These are phyloP conservation scores for Mycosphaerella sp. DNA, from an alignment of 2,329 filamentous ascomycete genomes.

Conservation along the genomic window DNA sequence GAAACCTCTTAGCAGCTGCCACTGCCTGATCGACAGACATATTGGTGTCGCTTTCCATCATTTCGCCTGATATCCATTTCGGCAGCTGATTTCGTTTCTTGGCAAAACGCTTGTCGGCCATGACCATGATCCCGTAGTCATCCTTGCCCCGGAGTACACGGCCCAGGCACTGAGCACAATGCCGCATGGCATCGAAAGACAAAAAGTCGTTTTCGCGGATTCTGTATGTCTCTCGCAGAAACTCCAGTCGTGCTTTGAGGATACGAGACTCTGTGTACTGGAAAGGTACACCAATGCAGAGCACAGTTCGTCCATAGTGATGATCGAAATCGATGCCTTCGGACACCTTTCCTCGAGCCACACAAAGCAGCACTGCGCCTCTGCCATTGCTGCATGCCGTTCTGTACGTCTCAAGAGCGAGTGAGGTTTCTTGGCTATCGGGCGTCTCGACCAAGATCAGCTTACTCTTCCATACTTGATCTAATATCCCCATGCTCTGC, in stretches of 20 bases:
- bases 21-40: constrained; percentile 94
- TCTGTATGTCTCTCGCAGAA: constrained; percentile 92
- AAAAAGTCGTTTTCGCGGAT: constrained; percentile 97
- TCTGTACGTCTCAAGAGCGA: constrained; percentile 92
- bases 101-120: constrained; percentile 87
- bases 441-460: constrained; percentile 96
- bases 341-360: constrained; percentile 92
- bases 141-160: constrained; percentile 94
- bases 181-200: constrained; percentile 99
- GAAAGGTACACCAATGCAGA: constrained; percentile 96
- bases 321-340: constrained; percentile 99
- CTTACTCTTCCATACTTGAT: constrained; percentile 99
- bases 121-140: constrained; percentile 99
- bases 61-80: constrained; percentile 90
- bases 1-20: constrained; percentile 78
- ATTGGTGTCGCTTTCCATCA: constrained; percentile 79
- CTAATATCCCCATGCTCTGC: constrained; percentile 97
- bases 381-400: constrained; percentile 97
- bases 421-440: constrained; percentile 91
- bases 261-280: constrained; percentile 98
- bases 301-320: constrained; percentile 90
- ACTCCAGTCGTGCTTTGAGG: constrained; percentile 89
- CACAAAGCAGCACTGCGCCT: constrained; percentile 86
- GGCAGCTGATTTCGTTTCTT: constrained; percentile 87
- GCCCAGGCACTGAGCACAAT: constrained; percentile 91